phyloP scores from a whole-genome alignment of 2,329 filamentous ascomycete species.

The Colletotrichum tanaceti region DNA sequence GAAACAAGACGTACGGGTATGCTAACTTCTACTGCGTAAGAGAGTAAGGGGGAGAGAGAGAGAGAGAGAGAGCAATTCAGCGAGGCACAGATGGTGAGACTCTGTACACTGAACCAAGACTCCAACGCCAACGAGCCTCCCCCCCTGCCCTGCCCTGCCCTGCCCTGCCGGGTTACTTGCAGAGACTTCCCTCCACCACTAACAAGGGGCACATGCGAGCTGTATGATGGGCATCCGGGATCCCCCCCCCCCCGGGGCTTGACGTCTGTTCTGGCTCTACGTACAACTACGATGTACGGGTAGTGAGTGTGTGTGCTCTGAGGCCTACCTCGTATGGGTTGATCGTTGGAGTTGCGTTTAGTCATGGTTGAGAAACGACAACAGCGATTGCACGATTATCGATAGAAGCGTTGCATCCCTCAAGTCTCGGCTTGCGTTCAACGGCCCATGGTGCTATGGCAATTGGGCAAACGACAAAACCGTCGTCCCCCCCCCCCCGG shows the following conservation, averaged over 20 bases:
- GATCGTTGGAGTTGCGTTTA: constrained; percentile 1
- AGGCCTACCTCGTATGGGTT: neutral
- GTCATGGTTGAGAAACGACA: no score
- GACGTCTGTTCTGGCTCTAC: neutral
- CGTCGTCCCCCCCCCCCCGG: neutral
- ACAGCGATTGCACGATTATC: neutral
- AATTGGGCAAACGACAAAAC: neutral
- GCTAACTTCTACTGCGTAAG: no score
- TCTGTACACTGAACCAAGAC: no score
- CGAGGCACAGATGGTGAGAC: constrained; percentile 7
- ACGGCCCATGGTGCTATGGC: neutral
- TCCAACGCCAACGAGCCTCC: neutral
- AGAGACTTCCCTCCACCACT: constrained; percentile 7
- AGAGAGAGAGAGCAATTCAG: constrained; percentile 22
- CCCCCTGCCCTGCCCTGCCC: neutral
- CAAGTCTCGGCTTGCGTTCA: neutral
- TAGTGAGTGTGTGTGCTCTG: no score
- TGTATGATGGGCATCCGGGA: neutral
- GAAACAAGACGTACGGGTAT: constrained; percentile 7
- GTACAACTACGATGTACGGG: no score
- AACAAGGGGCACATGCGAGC: neutral
- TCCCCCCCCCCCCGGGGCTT: neutral
- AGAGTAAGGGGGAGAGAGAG: no score
- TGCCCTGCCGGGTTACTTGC: neutral
- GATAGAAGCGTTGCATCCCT: constrained; percentile 3